phyloP scores from a whole-genome alignment of 1,139 yeast species.

The Arxiozyma bovina region DNA sequence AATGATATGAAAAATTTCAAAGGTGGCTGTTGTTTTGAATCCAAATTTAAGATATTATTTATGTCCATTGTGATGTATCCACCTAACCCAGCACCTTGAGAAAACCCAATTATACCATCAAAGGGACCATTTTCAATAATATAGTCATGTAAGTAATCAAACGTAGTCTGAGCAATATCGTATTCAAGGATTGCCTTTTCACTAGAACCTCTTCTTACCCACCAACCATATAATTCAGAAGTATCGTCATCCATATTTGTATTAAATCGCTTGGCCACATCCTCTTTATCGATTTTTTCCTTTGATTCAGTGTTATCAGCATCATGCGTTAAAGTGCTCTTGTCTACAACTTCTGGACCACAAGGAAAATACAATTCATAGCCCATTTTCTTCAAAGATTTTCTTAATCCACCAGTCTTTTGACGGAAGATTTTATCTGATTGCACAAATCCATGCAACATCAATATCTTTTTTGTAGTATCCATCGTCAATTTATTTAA shows the following conservation, averaged over 20 bases:
- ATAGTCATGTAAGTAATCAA: conserved; percentile 22
- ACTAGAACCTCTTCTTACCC: conserved; percentile 15
- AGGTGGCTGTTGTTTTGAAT: conserved; percentile 33
- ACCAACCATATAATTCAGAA: conserved; percentile 28
- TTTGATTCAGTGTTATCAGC: conserved; percentile 1
- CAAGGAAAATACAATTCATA: conserved; percentile 65
- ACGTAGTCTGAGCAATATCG: conserved; percentile 16
- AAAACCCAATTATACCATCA: conserved; percentile 82
- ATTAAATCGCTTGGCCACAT: conserved; percentile 10
- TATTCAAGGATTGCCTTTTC: conserved; percentile 11
- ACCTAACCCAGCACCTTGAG: conserved; percentile 86
- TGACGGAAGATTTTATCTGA: conserved; percentile 62
- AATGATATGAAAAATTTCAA: conserved; percentile 66
- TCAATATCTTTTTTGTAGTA: conserved; percentile 32
- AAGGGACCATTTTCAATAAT: conserved; percentile 59
- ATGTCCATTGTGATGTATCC: conserved; percentile 43
- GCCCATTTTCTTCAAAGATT: conserved; percentile 52
- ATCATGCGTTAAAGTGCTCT: conserved; percentile 6
- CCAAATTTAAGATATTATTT: conserved; percentile 27
- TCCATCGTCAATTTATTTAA: not conserved
- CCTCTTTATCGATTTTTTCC: conserved; percentile 3
- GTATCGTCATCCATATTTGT: conserved; percentile 7
- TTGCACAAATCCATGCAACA: conserved; percentile 57
- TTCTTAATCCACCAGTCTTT: conserved; percentile 71
- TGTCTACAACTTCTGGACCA: conserved; percentile 42